Conservation (phyloP, 352 stramenopile genomes). For the Peronosclerospora sorghi region DNA sequence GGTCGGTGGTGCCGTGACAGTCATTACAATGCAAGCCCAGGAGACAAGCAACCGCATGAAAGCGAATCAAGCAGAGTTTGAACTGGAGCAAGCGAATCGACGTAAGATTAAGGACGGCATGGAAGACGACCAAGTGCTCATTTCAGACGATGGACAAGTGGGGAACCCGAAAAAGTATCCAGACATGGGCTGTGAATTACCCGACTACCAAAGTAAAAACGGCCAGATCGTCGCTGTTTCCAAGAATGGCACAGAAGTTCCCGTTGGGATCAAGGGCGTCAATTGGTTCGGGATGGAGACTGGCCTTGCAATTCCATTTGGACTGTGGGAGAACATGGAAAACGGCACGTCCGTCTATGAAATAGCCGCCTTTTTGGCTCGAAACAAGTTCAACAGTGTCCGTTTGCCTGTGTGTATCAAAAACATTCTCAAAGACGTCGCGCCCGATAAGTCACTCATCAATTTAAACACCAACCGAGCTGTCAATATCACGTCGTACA, state of each 20-base stretch:
- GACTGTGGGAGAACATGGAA: constrained; percentile 54
- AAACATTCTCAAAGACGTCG: constrained; percentile 36
- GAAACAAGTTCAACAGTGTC: constrained; percentile 65
- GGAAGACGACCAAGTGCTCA: constrained; percentile 21
- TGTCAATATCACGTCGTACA: constrained; percentile 50
- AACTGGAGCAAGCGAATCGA: constrained; percentile 13
- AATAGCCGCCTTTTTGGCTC: constrained; percentile 39
- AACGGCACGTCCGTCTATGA: constrained; percentile 60
- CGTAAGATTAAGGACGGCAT: constrained; percentile 36
- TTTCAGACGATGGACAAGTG: constrained; percentile 38
- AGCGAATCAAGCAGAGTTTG: constrained; percentile 12
- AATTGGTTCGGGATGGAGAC: constrained; percentile 80
- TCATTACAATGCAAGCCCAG: constrained; percentile 32
- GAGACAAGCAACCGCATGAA: constrained; percentile 19
- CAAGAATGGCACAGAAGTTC: constrained; percentile 45
- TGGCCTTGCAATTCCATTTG: constrained; percentile 38
- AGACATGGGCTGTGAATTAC: constrained; percentile 35
- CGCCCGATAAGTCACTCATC: constrained; percentile 37
- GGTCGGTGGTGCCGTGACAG: constrained; percentile 16
- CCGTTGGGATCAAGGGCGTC: constrained; percentile 42
- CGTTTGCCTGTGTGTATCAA: constrained; percentile 51
- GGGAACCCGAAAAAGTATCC: constrained; percentile 49
- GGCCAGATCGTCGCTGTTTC: constrained; percentile 32
- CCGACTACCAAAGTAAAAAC: constrained; percentile 55
- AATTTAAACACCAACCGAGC: constrained; percentile 57